Conservation (phyloP, 495 filamentous ascomycete species). For the Rusavskia elegans region DNA sequence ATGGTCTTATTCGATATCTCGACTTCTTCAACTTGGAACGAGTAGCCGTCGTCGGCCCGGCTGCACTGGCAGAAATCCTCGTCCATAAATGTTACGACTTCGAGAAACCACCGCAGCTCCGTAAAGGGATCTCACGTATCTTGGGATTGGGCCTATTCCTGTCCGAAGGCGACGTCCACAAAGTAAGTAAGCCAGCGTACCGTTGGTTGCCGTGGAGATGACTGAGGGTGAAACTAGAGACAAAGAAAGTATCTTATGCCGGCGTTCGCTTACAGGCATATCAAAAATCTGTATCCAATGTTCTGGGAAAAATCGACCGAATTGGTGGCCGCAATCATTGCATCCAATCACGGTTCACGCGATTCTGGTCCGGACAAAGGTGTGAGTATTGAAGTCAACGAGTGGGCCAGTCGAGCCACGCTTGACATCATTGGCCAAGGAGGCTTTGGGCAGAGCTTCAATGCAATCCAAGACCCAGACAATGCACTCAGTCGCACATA, state of each 20-base stretch:
- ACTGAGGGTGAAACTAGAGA: conserved; percentile 8
- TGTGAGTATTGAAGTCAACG: conserved; percentile 33
- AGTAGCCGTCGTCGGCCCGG: not conserved
- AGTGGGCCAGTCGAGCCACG: conserved; percentile 37
- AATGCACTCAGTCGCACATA: conserved; percentile 42
- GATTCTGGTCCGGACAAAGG: conserved; percentile 3
- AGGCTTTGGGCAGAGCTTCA: conserved; percentile 56
- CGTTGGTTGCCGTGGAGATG: not conserved
- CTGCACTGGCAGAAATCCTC: conserved; percentile 16
- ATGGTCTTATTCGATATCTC: conserved; percentile 15
- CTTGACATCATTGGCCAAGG: conserved; percentile 66
- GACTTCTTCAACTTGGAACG: not conserved
- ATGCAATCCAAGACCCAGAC: conserved; percentile 40
- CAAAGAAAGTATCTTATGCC: conserved; percentile 68
- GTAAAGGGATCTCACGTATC: conserved; percentile 13
- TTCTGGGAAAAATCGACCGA: conserved; percentile 47
- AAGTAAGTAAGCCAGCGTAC: conserved; percentile 1
- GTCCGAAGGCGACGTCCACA: conserved; percentile 20
- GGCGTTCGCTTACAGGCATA: conserved; percentile 66
- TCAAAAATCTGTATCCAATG: conserved; percentile 62
- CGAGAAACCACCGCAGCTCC: conserved; percentile 16
- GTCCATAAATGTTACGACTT: conserved; percentile 20
- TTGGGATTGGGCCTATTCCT: conserved; percentile 19
- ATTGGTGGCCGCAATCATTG: conserved; percentile 23
- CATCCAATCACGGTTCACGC: conserved; percentile 17